Evolutionary conservation across 768 basidiomycete genomes (phyloP), one percentile per base, ranked within the genome.

Genomic region (Mycena venus): DNA sequence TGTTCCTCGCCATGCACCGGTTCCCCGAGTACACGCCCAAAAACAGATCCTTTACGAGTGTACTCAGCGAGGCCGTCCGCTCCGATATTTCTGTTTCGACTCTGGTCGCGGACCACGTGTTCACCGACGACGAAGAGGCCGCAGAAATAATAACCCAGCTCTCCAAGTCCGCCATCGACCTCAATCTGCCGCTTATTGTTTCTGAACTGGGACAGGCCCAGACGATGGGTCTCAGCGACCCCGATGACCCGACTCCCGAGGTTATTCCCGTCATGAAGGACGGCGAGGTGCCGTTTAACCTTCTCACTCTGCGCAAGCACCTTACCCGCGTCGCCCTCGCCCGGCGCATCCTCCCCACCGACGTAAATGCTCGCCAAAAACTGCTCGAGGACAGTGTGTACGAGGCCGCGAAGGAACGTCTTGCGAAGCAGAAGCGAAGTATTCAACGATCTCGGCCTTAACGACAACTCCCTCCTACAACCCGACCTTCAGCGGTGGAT

Each of bases 361-460:
- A 96, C 76, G 81, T 92, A n/a, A 84, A 89, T 19, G 86, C 91
- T 0, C 94, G 96, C 2, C 96, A 98, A 81, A 92, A 92, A 74
- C 86, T 95, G 9, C 89, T 97, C 5, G 96, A 98, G 82, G 90
- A 93, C 53, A 95, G 95, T 3, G 95, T 94, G 5, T 96, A 95
- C 81, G 95, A 96, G 29, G 92, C 95, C 40, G 96, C 96, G 0
- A 87, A 91, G 3, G 90, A 92, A 77, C 91, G 94, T 12, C 85
- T 95, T 72, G 87, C 89, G 80, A 90, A 92, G 68, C 90, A 95
- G 78, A 84, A 88, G n/a, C 11, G 87, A 92, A 69, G 61, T 87
- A 1, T 88, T 96, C 63, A 86, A 89, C 7, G 84, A 88, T 32
- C 85, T 93, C 21, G 92, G 93, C 17, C 76, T 95, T 27, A 88